Evolutionary conservation across 2,329 filamentous ascomycete genomes (phyloP).

Genomic region (Clonostachys chloroleuca): DNA sequence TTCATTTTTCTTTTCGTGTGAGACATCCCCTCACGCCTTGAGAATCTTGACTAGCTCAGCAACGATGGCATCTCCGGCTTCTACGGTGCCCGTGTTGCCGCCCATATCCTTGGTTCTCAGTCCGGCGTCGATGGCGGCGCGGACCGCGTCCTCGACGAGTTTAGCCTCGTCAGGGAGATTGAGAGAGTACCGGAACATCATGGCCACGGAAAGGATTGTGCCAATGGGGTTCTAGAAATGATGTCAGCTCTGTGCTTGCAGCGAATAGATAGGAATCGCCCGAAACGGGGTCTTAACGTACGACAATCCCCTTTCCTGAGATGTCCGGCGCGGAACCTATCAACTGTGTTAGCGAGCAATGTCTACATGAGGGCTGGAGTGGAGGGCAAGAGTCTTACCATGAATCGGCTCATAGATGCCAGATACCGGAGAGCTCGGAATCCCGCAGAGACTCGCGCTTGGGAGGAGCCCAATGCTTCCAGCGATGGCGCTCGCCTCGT

Average conservation of each 20-base stretch:
- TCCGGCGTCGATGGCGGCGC: conserved; percentile 73
- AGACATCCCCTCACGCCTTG: conserved; percentile 3
- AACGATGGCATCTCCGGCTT: conserved; percentile 74
- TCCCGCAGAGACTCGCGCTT: conserved; percentile 13
- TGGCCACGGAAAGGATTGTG: conserved; percentile 85
- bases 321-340: conserved; percentile 88
- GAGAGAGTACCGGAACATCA: conserved; percentile 95
- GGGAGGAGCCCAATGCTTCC: conserved; percentile 13
- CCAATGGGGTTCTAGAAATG: conserved; percentile 60
- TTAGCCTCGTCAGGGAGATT: conserved; percentile 72
- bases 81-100: conserved; percentile 65
- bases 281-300: not conserved
- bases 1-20: not conserved
- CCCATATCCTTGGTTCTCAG: conserved; percentile 82
- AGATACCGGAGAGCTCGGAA: conserved; percentile 9
- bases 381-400: conserved; percentile 7
- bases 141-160: conserved; percentile 77
- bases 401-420: conserved; percentile 13
- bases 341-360: conserved; percentile 1
- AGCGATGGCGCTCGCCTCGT: conserved; percentile 10
- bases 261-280: conserved; percentile 3
- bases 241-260: conserved; percentile 6
- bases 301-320: conserved; percentile 50
- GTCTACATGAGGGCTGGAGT: conserved; percentile 3
- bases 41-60: conserved; percentile 5